phyloP scores from a whole-genome alignment of 371 early-diverging fungal genomes.

The Sporodiniella umbellata region DNA sequence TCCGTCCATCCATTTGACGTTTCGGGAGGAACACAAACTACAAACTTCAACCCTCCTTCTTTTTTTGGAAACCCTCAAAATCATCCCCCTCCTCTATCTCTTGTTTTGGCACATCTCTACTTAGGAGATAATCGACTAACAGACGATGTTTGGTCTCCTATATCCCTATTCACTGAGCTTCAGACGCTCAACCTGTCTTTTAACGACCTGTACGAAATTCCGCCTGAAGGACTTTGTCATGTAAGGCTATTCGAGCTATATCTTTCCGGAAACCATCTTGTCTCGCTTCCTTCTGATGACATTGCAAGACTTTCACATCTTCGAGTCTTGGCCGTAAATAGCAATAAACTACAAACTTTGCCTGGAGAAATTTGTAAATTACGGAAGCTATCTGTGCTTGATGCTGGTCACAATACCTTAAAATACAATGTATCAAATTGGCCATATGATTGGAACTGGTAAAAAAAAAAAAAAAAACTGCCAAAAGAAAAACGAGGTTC shows the following conservation, averaged over 20 bases:
- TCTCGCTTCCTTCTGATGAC: slow-evolving; percentile 84
- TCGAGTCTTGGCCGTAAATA: slow-evolving; percentile 79
- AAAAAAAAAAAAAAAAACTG: slow-evolving; percentile 5
- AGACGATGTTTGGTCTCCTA: slow-evolving; percentile 75
- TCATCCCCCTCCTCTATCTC: slow-evolving; percentile 62
- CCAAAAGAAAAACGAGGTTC: no score
- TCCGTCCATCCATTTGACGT: background rate
- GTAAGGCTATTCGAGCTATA: slow-evolving; percentile 71
- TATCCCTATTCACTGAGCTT: slow-evolving; percentile 71
- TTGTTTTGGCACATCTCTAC: slow-evolving; percentile 59
- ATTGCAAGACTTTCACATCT: slow-evolving; percentile 70
- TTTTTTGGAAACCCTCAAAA: slow-evolving; percentile 54
- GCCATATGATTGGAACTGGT: slow-evolving; percentile 97
- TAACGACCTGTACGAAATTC: slow-evolving; percentile 82
- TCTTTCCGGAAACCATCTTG: slow-evolving; percentile 82
- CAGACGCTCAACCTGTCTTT: slow-evolving; percentile 78
- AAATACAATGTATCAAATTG: slow-evolving; percentile 94
- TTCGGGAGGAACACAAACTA: no score
- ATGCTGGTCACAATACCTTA: slow-evolving; percentile 84
- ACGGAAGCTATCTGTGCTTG: slow-evolving; percentile 69
- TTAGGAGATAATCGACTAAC: slow-evolving; percentile 83
- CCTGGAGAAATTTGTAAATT: slow-evolving; percentile 92
- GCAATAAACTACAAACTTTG: slow-evolving; percentile 85
- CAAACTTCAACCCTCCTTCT: slow-evolving; percentile 49
- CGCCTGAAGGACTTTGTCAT: slow-evolving; percentile 50